Evolutionary conservation across 805 yeast genomes (phyloP).

Genomic region (Candida glaebosa): DNA sequence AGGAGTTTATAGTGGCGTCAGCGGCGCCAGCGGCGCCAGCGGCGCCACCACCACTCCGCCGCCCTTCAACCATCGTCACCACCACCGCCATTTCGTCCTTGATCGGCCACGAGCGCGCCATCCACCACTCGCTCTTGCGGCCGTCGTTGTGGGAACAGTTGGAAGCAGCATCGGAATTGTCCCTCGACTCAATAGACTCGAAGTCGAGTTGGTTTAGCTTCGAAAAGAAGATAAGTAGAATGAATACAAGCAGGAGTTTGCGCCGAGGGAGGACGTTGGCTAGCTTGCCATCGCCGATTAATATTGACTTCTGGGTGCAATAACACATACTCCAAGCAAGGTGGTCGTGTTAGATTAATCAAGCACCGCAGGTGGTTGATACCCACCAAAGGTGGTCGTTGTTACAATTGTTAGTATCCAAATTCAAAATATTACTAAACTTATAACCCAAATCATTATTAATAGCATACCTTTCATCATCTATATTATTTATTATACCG

Average conservation of each 20-base stretch:
- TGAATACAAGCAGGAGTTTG: neutral
- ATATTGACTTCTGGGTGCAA: slow-evolving; percentile 2
- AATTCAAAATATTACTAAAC: too few species aligned
- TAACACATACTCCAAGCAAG: neutral
- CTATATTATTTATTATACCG: too few species aligned
- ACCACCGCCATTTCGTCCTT: slow-evolving; percentile 1
- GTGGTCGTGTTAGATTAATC: too few species aligned
- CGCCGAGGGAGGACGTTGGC: neutral
- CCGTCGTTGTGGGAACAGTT: neutral
- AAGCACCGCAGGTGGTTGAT: too few species aligned
- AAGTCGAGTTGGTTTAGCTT: slow-evolving; percentile 9
- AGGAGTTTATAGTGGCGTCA: neutral
- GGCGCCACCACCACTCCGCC: neutral
- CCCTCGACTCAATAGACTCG: neutral
- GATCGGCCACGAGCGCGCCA: neutral
- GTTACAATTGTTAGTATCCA: too few species aligned
- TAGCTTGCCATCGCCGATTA: slow-evolving; percentile 3
- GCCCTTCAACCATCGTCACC: neutral
- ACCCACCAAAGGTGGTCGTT: too few species aligned
- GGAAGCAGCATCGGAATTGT: neutral
- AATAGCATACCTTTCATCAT: too few species aligned
- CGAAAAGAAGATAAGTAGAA: slow-evolving; percentile 5
- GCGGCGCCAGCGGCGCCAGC: too few species aligned
- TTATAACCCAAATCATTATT: too few species aligned
- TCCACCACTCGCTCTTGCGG: neutral